phyloP scores from a whole-genome alignment of 495 filamentous ascomycete species.

The Venustampulla echinocandica region DNA sequence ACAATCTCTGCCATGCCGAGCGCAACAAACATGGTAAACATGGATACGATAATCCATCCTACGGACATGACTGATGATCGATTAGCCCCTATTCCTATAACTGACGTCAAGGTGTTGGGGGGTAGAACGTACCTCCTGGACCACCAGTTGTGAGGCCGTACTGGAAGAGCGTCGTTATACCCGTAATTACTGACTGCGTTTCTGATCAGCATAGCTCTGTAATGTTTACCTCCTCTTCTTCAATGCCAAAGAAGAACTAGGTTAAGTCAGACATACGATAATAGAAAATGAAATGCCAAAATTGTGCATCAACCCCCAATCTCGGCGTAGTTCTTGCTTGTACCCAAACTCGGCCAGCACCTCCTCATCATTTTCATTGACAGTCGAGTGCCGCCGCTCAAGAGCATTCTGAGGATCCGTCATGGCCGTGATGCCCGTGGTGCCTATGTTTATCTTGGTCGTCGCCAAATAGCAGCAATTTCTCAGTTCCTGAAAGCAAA shows the following conservation, averaged over 20 bases:
- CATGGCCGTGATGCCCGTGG: too few relatives aligned
- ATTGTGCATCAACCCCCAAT: slow-evolving; percentile 55
- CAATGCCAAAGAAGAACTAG: too few relatives aligned
- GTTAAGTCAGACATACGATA: slow-evolving; percentile 36
- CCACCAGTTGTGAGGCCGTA: slow-evolving; percentile 51
- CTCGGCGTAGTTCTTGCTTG: slow-evolving; percentile 52
- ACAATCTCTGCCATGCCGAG: slow-evolving; percentile 59
- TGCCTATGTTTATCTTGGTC: too few relatives aligned
- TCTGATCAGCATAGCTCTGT: slow-evolving; percentile 2
- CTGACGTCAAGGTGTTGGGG: too few relatives aligned
- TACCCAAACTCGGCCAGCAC: slow-evolving; percentile 51
- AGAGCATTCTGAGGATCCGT: slow-evolving; percentile 9
- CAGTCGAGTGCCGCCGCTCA: slow-evolving; percentile 12
- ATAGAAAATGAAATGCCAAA: slow-evolving; percentile 61
- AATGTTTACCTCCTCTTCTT: too few relatives aligned
- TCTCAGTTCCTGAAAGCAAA: too few relatives aligned
- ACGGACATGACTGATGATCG: slow-evolving; percentile 35
- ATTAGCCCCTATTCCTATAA: slow-evolving; percentile 4
- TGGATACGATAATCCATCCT: slow-evolving; percentile 52
- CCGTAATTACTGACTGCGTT: slow-evolving; percentile 49
- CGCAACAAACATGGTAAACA: slow-evolving; percentile 51
- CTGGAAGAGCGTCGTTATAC: slow-evolving; percentile 48
- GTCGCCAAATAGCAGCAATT: too few relatives aligned
- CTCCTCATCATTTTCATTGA: slow-evolving; percentile 39
- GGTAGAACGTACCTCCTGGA: slow-evolving; percentile 39